A percentile compares a stretch with the other conserved stretches of the same genome.
Evolutionary conservation across 2,329 filamentous ascomycete species (phyloP).

Genomic region (Ceratocystis smalleyi): DNA sequence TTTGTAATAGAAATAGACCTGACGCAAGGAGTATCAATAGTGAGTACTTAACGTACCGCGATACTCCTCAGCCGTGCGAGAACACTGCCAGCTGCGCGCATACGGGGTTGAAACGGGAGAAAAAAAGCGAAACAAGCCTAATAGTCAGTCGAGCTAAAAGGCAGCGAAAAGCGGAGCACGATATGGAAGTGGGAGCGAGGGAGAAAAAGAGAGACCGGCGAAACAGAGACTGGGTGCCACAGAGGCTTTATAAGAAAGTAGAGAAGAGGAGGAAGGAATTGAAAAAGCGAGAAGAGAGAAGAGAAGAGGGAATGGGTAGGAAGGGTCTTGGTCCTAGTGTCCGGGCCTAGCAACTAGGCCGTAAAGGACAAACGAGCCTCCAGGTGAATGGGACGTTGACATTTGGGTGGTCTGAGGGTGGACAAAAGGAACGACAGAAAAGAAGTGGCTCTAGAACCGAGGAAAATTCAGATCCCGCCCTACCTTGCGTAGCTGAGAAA

Average conservation of each 20-base stretch:
- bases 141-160: background rate
- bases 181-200: background rate
- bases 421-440: slow-evolving; percentile 1
- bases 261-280: background rate
- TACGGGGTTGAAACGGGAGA: slow-evolving; percentile 7
- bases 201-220: background rate
- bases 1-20: slow-evolving; percentile 27
- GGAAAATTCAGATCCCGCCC: slow-evolving; percentile 4
- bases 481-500: background rate
- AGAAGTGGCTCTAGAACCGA: background rate
- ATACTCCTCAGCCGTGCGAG: slow-evolving; percentile 45
- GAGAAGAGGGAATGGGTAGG: background rate
- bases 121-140: background rate
- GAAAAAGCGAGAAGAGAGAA: background rate
- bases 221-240: background rate
- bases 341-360: background rate
- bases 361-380: background rate
- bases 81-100: slow-evolving; percentile 17
- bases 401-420: slow-evolving; percentile 1
- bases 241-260: background rate
- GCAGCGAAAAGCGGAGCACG: background rate
- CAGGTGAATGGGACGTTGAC: background rate
- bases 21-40: slow-evolving; percentile 51
- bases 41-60: slow-evolving; percentile 28
- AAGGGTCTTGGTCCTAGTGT: background rate